Conservation (phyloP, 225 moss, liverwort and hornwort genomes). For the Bryum argenteum region DNA sequence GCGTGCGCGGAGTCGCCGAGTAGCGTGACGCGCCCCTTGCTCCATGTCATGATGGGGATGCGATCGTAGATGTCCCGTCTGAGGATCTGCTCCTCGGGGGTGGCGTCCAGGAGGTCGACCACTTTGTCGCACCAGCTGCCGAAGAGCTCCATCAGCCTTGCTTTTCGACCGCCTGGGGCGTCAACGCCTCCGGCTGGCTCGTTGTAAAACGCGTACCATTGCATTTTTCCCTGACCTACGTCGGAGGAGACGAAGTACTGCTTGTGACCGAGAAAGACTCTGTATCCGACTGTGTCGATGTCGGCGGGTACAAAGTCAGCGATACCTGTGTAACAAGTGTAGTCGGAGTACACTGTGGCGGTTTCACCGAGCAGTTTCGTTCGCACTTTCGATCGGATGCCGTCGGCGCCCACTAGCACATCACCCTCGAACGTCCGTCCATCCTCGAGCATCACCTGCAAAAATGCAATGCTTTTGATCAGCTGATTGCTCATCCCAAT, state of each 20-base stretch:
- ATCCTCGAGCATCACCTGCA: constrained; percentile 82
- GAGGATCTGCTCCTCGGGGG: constrained; percentile 80
- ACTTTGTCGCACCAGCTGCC: constrained; percentile 91
- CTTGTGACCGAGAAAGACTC: constrained; percentile 92
- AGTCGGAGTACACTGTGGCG: constrained; percentile 81
- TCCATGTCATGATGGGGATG: constrained; percentile 85
- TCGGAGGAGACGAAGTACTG: constrained; percentile 98
- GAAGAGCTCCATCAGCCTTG: constrained; percentile 73
- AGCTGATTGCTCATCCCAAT: too few relatives aligned
- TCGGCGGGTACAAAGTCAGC: constrained; percentile 91
- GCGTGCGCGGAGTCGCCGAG: constrained; percentile 97
- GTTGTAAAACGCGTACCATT: constrained; percentile 99
- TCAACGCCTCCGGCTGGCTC: constrained; percentile 92
- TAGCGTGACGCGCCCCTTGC: constrained; percentile 87
- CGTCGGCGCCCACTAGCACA: constrained; percentile 88
- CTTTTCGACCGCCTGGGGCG: constrained; percentile 73
- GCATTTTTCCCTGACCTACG: constrained; percentile 95
- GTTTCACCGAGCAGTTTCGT: constrained; percentile 70
- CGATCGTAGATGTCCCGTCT: constrained; percentile 92
- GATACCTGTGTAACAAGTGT: constrained; percentile 97
- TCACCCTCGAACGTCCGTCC: constrained; percentile 86
- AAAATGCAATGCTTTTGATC: not conserved
- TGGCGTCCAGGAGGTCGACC: constrained; percentile 83
- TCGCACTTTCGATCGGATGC: constrained; percentile 90
- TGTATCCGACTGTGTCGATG: constrained; percentile 94